phyloP scores from a whole-genome alignment of 192 early-diverging fungal genomes.

The Backusella parvicylindrica region DNA sequence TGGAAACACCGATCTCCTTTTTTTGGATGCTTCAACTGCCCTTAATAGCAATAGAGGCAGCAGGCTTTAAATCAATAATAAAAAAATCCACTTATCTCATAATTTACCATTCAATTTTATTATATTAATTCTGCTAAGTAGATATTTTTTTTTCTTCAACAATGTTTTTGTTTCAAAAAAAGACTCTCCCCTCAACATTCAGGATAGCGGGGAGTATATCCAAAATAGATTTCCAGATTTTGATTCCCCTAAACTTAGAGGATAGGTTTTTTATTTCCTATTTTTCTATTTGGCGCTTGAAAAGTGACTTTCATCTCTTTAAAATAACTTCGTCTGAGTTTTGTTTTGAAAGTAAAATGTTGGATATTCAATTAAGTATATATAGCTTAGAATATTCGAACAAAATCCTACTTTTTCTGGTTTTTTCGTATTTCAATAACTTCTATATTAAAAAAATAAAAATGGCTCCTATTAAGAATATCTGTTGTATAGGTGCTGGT shows the following conservation, averaged over 20 bases:
- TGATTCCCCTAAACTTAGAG: background rate
- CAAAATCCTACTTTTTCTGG: background rate
- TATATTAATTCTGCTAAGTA: no score
- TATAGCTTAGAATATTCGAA: background rate
- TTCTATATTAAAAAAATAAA: background rate
- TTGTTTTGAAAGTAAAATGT: background rate
- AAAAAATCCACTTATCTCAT: no score
- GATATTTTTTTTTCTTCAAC: background rate
- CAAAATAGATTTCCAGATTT: background rate
- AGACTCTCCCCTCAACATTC: no score
- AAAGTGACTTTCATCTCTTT: background rate
- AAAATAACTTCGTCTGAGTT: background rate
- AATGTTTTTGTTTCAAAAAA: background rate
- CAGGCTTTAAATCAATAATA: no score
- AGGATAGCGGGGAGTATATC: background rate
- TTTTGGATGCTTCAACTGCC: no score
- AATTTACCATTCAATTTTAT: no score
- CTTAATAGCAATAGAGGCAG: no score
- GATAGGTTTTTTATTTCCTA: background rate
- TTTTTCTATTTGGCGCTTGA: background rate
- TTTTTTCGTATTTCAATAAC: background rate
- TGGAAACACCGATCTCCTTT: no score
- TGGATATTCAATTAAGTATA: background rate
- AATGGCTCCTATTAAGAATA: constrained; percentile 46
- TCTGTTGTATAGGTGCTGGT: constrained; percentile 95